phyloP scores from a whole-genome alignment of 805 yeast genomes.

The Starmerella bacillaris region DNA sequence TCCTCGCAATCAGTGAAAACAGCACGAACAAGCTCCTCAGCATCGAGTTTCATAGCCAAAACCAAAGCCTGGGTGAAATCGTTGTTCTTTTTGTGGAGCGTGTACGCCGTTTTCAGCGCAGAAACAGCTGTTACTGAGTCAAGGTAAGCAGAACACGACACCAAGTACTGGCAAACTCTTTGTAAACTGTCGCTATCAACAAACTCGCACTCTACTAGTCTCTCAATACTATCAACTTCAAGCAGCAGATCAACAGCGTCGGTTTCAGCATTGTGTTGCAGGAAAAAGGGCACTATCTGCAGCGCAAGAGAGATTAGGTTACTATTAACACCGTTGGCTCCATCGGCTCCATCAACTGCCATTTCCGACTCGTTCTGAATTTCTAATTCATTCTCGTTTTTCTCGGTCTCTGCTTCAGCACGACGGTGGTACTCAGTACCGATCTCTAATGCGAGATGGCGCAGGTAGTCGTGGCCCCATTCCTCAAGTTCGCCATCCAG shows the following conservation, averaged over 20 bases:
- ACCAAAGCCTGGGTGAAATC: constrained; percentile 72
- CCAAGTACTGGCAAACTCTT: constrained; percentile 86
- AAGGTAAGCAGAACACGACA: constrained; percentile 85
- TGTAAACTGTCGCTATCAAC: constrained; percentile 71
- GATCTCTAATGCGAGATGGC: constrained; percentile 87
- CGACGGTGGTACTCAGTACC: constrained; percentile 65
- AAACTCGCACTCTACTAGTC: constrained; percentile 42
- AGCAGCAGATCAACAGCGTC: constrained; percentile 89
- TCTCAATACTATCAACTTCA: constrained; percentile 76
- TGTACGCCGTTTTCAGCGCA: constrained; percentile 72
- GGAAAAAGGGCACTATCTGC: constrained; percentile 70
- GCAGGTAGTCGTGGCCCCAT: constrained; percentile 97
- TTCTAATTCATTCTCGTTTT: constrained; percentile 11
- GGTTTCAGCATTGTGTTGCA: constrained; percentile 92
- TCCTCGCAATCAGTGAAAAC: constrained; percentile 52
- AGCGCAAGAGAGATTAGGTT: constrained; percentile 48
- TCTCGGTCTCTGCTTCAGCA: constrained; percentile 24
- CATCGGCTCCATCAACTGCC: constrained; percentile 24
- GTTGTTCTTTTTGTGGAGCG: constrained; percentile 61
- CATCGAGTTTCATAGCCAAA: constrained; percentile 75
- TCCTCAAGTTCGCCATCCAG: constrained; percentile 33
- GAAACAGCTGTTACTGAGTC: constrained; percentile 87
- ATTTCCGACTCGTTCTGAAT: constrained; percentile 5
- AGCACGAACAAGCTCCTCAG: constrained; percentile 53
- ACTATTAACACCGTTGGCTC: constrained; percentile 13